phyloP scores from a whole-genome alignment of 306 rosid species.

The Ormosia semicastrata region DNA sequence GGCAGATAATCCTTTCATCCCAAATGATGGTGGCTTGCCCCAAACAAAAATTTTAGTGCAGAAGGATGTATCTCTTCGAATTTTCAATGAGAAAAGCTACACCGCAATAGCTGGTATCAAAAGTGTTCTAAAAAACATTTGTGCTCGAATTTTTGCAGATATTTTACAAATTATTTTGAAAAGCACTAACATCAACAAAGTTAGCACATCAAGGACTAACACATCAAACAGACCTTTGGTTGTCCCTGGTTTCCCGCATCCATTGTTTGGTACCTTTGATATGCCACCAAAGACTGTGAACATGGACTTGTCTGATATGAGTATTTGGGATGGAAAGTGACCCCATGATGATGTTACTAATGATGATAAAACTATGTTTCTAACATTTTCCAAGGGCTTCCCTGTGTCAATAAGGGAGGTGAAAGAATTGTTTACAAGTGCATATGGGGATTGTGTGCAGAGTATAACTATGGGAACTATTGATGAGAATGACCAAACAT shows the following conservation, averaged over 20 bases:
- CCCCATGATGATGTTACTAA: conserved; percentile 15
- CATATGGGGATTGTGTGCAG: conserved; percentile 47
- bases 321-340: conserved; percentile 34
- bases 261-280: conserved; percentile 47
- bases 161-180: conserved; percentile 30
- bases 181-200: not conserved
- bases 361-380: conserved; percentile 58
- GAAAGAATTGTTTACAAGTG: conserved; percentile 17
- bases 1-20: not conserved
- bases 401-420: conserved; percentile 50
- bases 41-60: conserved; percentile 27
- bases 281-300: not conserved
- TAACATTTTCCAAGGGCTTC: conserved; percentile 71
- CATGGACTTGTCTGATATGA: conserved; percentile 7
- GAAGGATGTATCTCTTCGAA: conserved; percentile 36
- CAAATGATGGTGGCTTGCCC: conserved; percentile 23
- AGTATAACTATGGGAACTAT: conserved; percentile 42
- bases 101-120: conserved; percentile 42
- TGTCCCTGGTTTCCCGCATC: conserved; percentile 61
- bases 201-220: not conserved
- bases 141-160: conserved; percentile 49
- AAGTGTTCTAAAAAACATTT: conserved; percentile 37
- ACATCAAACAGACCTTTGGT: conserved; percentile 2
- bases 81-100: conserved; percentile 36
- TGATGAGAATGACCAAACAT: conserved; percentile 20